phyloP scores from a whole-genome alignment of 768 basidiomycete species.

The Rhizopogon vinicolor region DNA sequence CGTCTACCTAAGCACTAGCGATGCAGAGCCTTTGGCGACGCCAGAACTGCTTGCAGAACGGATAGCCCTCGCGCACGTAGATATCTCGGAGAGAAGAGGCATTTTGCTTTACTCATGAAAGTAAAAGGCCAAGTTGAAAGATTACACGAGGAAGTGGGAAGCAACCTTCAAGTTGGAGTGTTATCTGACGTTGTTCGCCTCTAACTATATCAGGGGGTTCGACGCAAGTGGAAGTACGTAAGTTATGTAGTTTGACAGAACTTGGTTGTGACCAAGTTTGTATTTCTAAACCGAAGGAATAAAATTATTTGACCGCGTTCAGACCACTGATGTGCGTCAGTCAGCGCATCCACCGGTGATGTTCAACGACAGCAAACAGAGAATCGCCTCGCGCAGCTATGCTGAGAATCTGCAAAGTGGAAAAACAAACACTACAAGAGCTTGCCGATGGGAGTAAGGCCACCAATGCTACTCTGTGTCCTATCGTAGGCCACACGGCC shows the following conservation, averaged over 20 bases:
- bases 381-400: too few relatives aligned
- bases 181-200: background rate
- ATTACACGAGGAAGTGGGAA: background rate
- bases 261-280: too few relatives aligned
- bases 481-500: conserved; percentile 64
- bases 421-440: conserved; percentile 12
- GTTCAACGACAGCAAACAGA: too few relatives aligned
- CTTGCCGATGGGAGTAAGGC: conserved; percentile 29
- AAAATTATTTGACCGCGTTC: too few relatives aligned
- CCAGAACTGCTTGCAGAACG: background rate
- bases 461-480: conserved; percentile 30
- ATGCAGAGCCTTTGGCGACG: background rate
- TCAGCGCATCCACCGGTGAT: too few relatives aligned
- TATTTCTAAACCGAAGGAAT: too few relatives aligned
- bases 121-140: background rate
- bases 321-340: too few relatives aligned
- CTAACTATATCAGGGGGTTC: too few relatives aligned
- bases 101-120: background rate
- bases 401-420: too few relatives aligned
- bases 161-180: background rate
- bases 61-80: background rate
- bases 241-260: too few relatives aligned
- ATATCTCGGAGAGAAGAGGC: conserved; percentile 2
- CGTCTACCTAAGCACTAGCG: background rate
- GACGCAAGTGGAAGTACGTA: too few relatives aligned